Evolutionary conservation across 2,329 filamentous ascomycete genomes (phyloP).

Genomic region (Talaromyces atroroseus): DNA sequence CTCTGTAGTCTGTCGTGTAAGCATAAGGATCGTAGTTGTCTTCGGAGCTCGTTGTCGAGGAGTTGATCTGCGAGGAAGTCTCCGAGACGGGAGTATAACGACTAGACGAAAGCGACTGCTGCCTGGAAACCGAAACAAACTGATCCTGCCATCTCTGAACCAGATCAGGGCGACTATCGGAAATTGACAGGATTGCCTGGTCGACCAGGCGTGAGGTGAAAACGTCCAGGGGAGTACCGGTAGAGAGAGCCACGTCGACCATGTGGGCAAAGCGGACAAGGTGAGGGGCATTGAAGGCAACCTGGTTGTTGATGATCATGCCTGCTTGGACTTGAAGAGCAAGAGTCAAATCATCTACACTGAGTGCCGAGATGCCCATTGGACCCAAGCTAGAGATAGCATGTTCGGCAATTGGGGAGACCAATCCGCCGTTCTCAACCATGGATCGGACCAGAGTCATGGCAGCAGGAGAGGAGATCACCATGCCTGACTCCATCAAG

Average conservation of each 20-base stretch:
- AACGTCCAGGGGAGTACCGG: constrained; percentile 49
- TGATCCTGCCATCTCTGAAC: constrained; percentile 55
- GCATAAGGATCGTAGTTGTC: constrained; percentile 90
- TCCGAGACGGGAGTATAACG: constrained; percentile 40
- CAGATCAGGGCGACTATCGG: constrained; percentile 41
- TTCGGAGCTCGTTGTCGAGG: constrained; percentile 55
- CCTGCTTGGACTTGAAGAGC: constrained; percentile 56
- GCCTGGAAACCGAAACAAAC: constrained; percentile 34
- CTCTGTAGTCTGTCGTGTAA: constrained; percentile 85
- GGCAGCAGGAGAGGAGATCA: constrained; percentile 50
- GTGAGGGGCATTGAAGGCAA: constrained; percentile 51
- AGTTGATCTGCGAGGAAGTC: constrained; percentile 45
- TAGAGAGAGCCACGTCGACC: constrained; percentile 52
- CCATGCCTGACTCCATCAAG: constrained; percentile 48
- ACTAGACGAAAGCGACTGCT: constrained; percentile 42
- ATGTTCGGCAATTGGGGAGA: constrained; percentile 56
- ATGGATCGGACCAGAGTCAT: constrained; percentile 59
- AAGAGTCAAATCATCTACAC: constrained; percentile 48
- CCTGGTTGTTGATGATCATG: constrained; percentile 38
- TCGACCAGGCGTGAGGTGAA: constrained; percentile 54
- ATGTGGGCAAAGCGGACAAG: constrained; percentile 58
- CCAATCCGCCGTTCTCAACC: constrained; percentile 59
- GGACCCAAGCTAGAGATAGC: constrained; percentile 56
- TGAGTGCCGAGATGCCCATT: constrained; percentile 54
- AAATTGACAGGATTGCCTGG: constrained; percentile 52